These are phyloP conservation scores for Plasmodium vinckei DNA, from an alignment of 169 alveolate genomes.

Conservation along the genomic window DNA sequence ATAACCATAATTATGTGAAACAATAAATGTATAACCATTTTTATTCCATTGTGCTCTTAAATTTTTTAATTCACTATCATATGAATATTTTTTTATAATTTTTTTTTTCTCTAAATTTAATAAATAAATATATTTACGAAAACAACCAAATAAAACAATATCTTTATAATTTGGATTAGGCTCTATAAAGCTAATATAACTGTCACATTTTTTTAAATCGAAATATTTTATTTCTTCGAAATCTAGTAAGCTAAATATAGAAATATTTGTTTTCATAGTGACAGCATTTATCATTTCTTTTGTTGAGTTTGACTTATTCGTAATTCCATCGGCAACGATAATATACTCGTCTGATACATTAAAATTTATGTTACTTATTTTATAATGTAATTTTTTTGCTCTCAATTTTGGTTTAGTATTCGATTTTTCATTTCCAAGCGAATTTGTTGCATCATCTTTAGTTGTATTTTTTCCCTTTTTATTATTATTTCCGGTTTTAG, in stretches of 20 bases:
- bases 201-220: constrained; percentile 67
- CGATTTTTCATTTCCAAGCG: constrained; percentile 34
- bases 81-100: constrained; percentile 67
- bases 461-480: neutral
- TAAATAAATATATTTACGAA: constrained; percentile 60
- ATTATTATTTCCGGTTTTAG: neutral
- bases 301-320: constrained; percentile 64
- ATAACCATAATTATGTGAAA: constrained; percentile 71
- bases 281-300: constrained; percentile 54
- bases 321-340: constrained; percentile 75
- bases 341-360: constrained; percentile 50
- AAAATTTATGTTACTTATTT: constrained; percentile 58
- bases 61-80: constrained; percentile 72
- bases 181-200: constrained; percentile 62
- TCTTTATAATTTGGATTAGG: constrained; percentile 67
- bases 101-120: constrained; percentile 53
- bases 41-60: constrained; percentile 58
- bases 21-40: constrained; percentile 47
- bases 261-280: constrained; percentile 67
- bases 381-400: constrained; percentile 59
- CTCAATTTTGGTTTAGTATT: constrained; percentile 44
- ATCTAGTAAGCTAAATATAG: constrained; percentile 30
- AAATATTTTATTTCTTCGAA: constrained; percentile 62
- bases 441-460: neutral
- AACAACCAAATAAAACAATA: constrained; percentile 40